Evolutionary conservation across 2,329 filamentous ascomycete genomes (phyloP), one percentile per base, ranked within the genome.

Genomic region (Phyllosticta citriasiana): DNA sequence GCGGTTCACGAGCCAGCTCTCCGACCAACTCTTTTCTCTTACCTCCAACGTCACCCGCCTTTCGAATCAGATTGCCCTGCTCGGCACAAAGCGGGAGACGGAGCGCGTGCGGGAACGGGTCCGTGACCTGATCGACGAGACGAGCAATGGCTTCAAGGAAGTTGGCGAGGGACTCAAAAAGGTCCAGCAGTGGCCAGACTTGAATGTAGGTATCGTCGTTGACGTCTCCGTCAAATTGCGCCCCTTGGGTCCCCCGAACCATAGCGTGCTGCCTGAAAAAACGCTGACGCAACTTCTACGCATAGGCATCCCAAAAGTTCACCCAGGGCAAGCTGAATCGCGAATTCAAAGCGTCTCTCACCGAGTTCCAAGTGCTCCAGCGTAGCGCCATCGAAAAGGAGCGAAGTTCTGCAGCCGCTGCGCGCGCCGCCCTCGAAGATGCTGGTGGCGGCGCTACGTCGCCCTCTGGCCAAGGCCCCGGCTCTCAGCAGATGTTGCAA

Each of bases 141-240:
- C 91, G 33, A 86, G 89, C 62, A 84, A 87, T 61, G 84, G 88
- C 62, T 97, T 97, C 80, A 92, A 93, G 75, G 88, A 94, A 61
- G 88, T 96, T 63, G 94, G 91, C 66, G 92, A 97, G 70, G 91
- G 91, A 5, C 82, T 99, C 66, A 97, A 97, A 85, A 91, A 88
- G 76, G 84, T 97, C 55, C 89, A 95, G 73, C 83, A 83, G 51
- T 97, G 79, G 78, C 76, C 73, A 57, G 79, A 81, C 65, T 70
- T 80, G 84, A 91, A 89, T 86, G 71, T 91, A 93, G 70, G 85
- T 83, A 73, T 61, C 63, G 25, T 59, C 62, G 60, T 26, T 51
- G 56, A 33, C 26, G 9, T 22, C 33, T 25, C 22, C 33, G 22
- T 16, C 16, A 12, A n/a, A 4, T 30, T 50, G 6, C 3, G 33